Evolutionary conservation across 2,329 filamentous ascomycete genomes (phyloP).

Genomic region (Orbilia ellipsospora): DNA sequence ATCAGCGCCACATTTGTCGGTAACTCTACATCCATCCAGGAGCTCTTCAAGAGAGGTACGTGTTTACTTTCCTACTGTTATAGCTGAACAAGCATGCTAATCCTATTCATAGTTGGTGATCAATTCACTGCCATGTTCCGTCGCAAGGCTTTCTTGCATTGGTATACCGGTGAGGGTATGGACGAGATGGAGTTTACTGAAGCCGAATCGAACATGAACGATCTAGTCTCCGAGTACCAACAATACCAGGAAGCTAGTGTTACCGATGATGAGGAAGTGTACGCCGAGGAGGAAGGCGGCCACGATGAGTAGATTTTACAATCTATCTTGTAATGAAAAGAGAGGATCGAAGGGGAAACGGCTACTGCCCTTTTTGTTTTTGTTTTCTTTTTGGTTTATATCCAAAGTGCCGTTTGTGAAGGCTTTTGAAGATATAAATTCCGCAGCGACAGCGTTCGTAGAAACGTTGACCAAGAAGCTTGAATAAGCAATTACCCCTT

Average conservation of each 20-base stretch:
- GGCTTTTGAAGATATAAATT: too few relatives aligned
- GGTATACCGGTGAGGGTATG: conserved; percentile 99
- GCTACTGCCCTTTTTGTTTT: too few relatives aligned
- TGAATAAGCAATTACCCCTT: not conserved
- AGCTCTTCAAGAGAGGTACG: conserved; percentile 93
- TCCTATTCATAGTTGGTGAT: conserved; percentile 74
- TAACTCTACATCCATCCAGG: conserved; percentile 99
- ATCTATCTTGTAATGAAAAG: too few relatives aligned
- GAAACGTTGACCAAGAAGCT: not conserved
- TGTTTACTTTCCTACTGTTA: not conserved
- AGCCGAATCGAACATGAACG: conserved; percentile 99
- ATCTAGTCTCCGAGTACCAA: conserved; percentile 99
- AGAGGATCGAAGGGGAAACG: too few relatives aligned
- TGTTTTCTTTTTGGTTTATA: too few relatives aligned
- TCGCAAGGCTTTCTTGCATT: conserved; percentile 99
- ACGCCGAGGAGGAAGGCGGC: conserved; percentile 77
- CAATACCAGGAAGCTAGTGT: conserved; percentile 99
- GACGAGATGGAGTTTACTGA: conserved; percentile 99
- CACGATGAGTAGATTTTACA: conserved; percentile 72
- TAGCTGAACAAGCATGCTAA: conserved; percentile 9
- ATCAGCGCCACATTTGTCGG: conserved; percentile 99
- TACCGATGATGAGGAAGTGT: conserved; percentile 94
- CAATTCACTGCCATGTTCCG: conserved; percentile 99
- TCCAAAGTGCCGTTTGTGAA: too few relatives aligned
- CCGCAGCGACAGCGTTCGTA: too few relatives aligned